Evolutionary conservation across 176 grass and related monocot species (phyloP), one percentile per base, ranked within the genome.

Genomic region (Thalia dealbata): DNA sequence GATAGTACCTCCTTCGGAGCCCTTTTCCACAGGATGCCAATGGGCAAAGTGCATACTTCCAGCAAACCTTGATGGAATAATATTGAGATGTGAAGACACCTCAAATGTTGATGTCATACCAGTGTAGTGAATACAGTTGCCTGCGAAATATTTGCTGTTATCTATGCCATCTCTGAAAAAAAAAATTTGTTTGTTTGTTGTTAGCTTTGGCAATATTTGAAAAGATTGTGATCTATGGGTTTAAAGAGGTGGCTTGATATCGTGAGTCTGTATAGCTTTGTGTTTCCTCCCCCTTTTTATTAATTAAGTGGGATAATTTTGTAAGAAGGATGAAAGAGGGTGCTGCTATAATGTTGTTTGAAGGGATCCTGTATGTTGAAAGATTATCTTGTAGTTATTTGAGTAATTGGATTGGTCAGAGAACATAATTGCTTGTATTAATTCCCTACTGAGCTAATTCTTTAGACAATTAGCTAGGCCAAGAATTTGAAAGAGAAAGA

Each of bases 1-100:
- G 90, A 97, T 97, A 78, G 87, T 93, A 75, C 74, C 95, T 75
- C 85, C 90, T 23, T 71, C 87, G 0, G 95, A 93, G 71, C 83
- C 90, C n/a, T 75, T 92, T 79, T 90, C 89, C 18, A 86, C 85
- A 51, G 90, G 90, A 46, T 99, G 85, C 69, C 90, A 91, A 67
- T 91, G 89, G 95, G 64, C 68, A 28, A 89, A 88, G 73, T 99
- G 90, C 13, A 61, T 91, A 66, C 78, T 91, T 48, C 85, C 90
- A 27, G 81, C 84, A 11, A 88, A 87, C 46, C 80, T 99, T n/a
- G 83, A 91, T 0, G 95, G 90, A 46, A 70, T 99, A 30, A 90
- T 99, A 64, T 77, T 99, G 69, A 88, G 85, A 84, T 99, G 85
- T 64, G 87, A 99, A 78, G 95, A 99, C 78, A 93, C 87, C 61